phyloP scores from a whole-genome alignment of 768 basidiomycete genomes.

The Crepidotus variabilis region DNA sequence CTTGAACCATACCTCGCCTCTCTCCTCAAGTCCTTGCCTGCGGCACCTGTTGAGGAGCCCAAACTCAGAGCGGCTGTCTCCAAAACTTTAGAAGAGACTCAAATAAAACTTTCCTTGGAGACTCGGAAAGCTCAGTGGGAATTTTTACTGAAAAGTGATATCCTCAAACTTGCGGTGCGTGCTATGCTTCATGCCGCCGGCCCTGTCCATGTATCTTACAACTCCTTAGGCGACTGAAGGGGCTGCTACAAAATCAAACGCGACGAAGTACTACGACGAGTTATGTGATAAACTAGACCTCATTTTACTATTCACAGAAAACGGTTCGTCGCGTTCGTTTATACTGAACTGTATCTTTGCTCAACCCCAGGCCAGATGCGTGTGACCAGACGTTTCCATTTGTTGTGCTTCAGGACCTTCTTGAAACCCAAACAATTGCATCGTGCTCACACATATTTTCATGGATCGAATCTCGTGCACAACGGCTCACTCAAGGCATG shows the following conservation, averaged over 20 bases:
- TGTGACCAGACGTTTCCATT: slow-evolving; percentile 76
- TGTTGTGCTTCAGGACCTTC: slow-evolving; percentile 69
- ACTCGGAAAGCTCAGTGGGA: slow-evolving; percentile 75
- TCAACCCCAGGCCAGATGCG: slow-evolving; percentile 47
- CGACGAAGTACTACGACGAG: slow-evolving; percentile 56
- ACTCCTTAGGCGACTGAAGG: slow-evolving; percentile 61
- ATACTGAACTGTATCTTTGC: background rate
- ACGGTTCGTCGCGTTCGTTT: slow-evolving; percentile 41
- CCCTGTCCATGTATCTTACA: background rate
- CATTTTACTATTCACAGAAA: slow-evolving; percentile 72
- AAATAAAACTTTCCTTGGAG: slow-evolving; percentile 44
- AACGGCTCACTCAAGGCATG: slow-evolving; percentile 71
- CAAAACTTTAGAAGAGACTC: slow-evolving; percentile 39
- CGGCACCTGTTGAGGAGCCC: slow-evolving; percentile 43
- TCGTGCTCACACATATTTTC: slow-evolving; percentile 87
- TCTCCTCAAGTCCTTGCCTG: slow-evolving; percentile 50
- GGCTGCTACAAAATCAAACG: slow-evolving; percentile 48
- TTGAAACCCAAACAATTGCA: slow-evolving; percentile 81
- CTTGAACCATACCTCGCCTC: slow-evolving; percentile 46
- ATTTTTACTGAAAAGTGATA: slow-evolving; percentile 62
- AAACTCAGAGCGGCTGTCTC: slow-evolving; percentile 48
- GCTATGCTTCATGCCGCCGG: background rate
- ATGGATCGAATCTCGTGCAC: slow-evolving; percentile 76
- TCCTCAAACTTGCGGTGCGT: slow-evolving; percentile 70
- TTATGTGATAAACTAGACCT: slow-evolving; percentile 67